Evolutionary conservation across 495 filamentous ascomycete genomes (phyloP).

Genomic region (Penicillium alfredii): DNA sequence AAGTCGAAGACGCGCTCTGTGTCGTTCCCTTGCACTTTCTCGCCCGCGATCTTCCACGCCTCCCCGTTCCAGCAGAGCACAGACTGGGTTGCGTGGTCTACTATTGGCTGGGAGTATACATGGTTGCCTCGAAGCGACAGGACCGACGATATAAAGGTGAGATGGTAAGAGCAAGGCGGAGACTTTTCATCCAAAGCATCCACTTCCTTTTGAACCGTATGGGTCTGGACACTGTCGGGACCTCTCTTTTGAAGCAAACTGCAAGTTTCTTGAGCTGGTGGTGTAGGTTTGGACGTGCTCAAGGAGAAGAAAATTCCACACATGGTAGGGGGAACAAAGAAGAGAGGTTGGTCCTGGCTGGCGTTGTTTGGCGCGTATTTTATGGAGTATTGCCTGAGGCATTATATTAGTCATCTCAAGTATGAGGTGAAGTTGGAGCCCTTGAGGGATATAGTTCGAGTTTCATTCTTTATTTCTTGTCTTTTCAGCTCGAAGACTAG

Average conservation of each 20-base stretch:
- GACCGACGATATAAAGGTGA: slow-evolving; percentile 76
- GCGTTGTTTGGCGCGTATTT: slow-evolving; percentile 6
- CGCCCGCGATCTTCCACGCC: slow-evolving; percentile 69
- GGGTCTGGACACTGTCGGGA: slow-evolving; percentile 47
- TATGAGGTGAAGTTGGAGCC: too few relatives aligned
- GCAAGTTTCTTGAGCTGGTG: slow-evolving; percentile 37
- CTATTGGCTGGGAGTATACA: slow-evolving; percentile 67
- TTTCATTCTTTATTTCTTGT: too few relatives aligned
- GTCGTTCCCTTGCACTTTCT: slow-evolving; percentile 63
- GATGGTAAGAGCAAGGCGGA: slow-evolving; percentile 27
- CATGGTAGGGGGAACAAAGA: slow-evolving; percentile 35
- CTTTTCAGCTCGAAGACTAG: too few relatives aligned
- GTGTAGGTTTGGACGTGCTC: slow-evolving; percentile 24
- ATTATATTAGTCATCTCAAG: slow-evolving; percentile 14
- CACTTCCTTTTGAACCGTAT: slow-evolving; percentile 22
- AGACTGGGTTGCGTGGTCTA: slow-evolving; percentile 53
- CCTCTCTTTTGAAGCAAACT: slow-evolving; percentile 46
- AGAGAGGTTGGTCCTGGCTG: slow-evolving; percentile 2
- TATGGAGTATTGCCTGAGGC: slow-evolving; percentile 15
- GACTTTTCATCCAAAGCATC: slow-evolving; percentile 12
- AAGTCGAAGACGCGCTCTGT: slow-evolving; percentile 62
- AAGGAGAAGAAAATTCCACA: slow-evolving; percentile 62
- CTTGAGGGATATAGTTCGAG: too few relatives aligned
- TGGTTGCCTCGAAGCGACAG: slow-evolving; percentile 73
- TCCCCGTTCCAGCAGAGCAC: slow-evolving; percentile 98